A percentile compares a stretch with the other conserved stretches of the same genome.
These are phyloP conservation scores for Porcisia hertigi DNA, from an alignment of 208 protist species.

Conservation along the genomic window DNA sequence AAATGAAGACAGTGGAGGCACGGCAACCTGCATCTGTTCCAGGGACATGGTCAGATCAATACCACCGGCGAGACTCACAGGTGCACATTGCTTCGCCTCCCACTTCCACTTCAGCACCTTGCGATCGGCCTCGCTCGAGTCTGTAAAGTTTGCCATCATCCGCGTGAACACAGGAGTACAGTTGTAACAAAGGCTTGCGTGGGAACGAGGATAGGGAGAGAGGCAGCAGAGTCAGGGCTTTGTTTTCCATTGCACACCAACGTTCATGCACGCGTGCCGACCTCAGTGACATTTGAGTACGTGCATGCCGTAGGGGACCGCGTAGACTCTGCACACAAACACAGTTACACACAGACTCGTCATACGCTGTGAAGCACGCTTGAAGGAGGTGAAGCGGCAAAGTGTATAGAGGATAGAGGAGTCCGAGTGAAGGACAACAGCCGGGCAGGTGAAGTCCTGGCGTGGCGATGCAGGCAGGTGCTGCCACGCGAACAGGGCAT, in stretches of 20 bases:
- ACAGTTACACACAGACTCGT: neutral
- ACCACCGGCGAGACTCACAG: slow-evolving; percentile 23
- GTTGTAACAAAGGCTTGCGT: too few relatives aligned
- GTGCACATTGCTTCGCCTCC: slow-evolving; percentile 28
- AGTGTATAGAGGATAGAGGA: neutral
- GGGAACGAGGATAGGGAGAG: neutral
- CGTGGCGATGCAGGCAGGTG: neutral
- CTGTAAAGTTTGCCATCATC: slow-evolving; percentile 12
- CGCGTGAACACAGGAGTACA: neutral
- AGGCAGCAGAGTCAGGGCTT: neutral
- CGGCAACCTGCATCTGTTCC: slow-evolving; percentile 20
- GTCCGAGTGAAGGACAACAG: neutral
- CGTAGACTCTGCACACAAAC: neutral
- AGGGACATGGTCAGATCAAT: slow-evolving; percentile 50
- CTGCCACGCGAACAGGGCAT: neutral
- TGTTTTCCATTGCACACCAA: neutral
- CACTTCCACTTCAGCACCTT: slow-evolving; percentile 53
- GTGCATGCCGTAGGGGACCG: neutral
- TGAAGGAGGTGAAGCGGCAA: neutral
- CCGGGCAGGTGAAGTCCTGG: neutral
- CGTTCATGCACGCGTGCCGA: neutral
- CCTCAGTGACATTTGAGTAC: neutral
- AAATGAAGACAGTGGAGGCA: slow-evolving; percentile 21
- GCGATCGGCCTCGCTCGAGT: slow-evolving; percentile 32
- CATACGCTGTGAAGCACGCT: neutral